Base-by-base conservation (phyloP, 257 asterid species). In the Solanum etuberosum region DNA sequence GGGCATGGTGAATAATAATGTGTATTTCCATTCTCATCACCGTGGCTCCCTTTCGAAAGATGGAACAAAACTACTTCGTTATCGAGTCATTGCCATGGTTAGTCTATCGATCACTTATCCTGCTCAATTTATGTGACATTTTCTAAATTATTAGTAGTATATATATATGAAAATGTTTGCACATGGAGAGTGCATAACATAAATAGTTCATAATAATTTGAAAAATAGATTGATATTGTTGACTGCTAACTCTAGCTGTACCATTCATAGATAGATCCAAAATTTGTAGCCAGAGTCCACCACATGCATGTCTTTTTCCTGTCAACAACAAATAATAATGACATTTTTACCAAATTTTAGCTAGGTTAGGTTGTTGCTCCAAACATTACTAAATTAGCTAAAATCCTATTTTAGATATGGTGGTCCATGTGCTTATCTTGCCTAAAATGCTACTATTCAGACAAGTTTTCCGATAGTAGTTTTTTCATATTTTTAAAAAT, bases 61-160 rank as follows among this genome's bases (percentile, higher is more conserved):
- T 43, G 91, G 57, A 2, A 12, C 94, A 1, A 89, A 90, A 70
- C 90, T 94, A 78, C 88, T 93, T 46, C 98, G 96, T 34, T 91
- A 91, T 87, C 87, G 95, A 51, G 94, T 94, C 5, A 89, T 92
- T 84, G 95, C 95, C 57, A 92, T 91, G 95, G 96, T 94, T 3
- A 88, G 91, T 90, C 6, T 11, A 61, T 63, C 34, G 1, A 0
- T 11, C 7, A 84, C 37, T 54, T 57, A 10, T 20, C 3, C 1
- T 2, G 20, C 0, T 85, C 35, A 23, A 10, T 85, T 35, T 38
- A 74, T 74, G 34, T n/a, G 83, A 38, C 0, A 10, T 38, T 3
- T 1, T 74, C 23, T 21, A 5, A 21, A 21, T 7, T 15, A 71
- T 7, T 34, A 34, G 37, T 34, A 34, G 37, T 34, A 34, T 34